Conservation (phyloP, 495 filamentous ascomycete genomes). For the Terfezia boudieri region DNA sequence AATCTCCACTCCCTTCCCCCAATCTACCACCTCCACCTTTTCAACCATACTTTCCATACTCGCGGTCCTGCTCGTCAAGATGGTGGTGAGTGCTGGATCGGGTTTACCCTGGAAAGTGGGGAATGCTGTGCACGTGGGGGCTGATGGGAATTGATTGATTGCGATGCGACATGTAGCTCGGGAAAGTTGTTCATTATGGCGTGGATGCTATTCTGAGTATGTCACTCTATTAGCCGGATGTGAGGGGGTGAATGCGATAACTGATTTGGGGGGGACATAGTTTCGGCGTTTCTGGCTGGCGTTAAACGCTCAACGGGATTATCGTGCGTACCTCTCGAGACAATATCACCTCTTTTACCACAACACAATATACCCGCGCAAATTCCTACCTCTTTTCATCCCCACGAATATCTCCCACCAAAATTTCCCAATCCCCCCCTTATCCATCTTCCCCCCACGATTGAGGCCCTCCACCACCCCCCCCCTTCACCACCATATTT, state of each 20-base stretch:
- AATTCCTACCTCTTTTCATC: too few relatives aligned
- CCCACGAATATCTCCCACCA: too few relatives aligned
- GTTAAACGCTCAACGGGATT: conserved; percentile 90
- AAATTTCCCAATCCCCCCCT: too few relatives aligned
- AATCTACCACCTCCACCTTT: too few relatives aligned
- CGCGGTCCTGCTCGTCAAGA: conserved; percentile 4
- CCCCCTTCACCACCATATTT: neutral
- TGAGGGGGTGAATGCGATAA: too few relatives aligned
- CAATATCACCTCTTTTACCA: too few relatives aligned
- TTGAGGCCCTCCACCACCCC: neutral
- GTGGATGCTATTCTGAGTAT: conserved; percentile 67
- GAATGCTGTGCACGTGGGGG: neutral
- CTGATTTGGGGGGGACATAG: neutral
- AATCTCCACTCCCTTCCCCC: neutral
- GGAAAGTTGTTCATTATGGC: conserved; percentile 77
- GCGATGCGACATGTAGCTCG: conserved; percentile 35
- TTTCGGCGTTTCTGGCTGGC: conserved; percentile 88
- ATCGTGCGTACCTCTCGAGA: conserved; percentile 46
- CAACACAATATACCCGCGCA: too few relatives aligned
- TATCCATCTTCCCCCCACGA: too few relatives aligned
- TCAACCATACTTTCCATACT: too few relatives aligned
- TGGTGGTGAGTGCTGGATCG: conserved; percentile 1
- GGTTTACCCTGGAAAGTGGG: too few relatives aligned
- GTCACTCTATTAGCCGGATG: neutral
- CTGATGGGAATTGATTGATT: neutral